phyloP scores from a whole-genome alignment of 345 rosid genomes.

The Lepidium didymum region DNA sequence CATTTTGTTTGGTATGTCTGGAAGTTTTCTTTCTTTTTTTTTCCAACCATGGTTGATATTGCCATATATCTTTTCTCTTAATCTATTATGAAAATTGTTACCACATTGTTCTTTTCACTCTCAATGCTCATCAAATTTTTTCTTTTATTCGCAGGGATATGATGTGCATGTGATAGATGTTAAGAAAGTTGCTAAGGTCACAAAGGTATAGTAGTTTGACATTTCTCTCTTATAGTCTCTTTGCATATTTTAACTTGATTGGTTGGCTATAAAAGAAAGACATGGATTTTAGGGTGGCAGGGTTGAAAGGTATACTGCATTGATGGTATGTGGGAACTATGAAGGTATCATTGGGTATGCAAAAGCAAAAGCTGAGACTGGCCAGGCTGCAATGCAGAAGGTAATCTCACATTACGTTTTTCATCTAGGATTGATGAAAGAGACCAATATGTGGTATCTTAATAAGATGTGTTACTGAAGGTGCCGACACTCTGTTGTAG shows the following conservation, averaged over 20 bases:
- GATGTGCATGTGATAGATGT: conserved; percentile 79
- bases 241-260: not conserved
- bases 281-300: conserved; percentile 57
- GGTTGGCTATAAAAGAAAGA: conserved; percentile 12
- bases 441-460: not conserved
- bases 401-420: conserved; percentile 33
- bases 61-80: not conserved
- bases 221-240: not conserved
- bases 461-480: not conserved
- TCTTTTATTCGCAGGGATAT: conserved; percentile 62
- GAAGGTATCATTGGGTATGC: conserved; percentile 88
- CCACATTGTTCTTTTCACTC: not conserved
- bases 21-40: not conserved
- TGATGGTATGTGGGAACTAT: conserved; percentile 87
- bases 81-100: not conserved
- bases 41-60: not conserved
- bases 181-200: conserved; percentile 85
- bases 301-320: conserved; percentile 69
- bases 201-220: conserved; percentile 53
- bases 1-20: not conserved
- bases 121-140: not conserved
- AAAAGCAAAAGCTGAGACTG: conserved; percentile 75
- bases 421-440: not conserved
- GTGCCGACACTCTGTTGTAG: not conserved
- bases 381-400: conserved; percentile 84